Evolutionary conservation across 2,329 filamentous ascomycete genomes (phyloP), one percentile per base, ranked within the genome.

Genomic region (Phaeosphaeria sp.): DNA sequence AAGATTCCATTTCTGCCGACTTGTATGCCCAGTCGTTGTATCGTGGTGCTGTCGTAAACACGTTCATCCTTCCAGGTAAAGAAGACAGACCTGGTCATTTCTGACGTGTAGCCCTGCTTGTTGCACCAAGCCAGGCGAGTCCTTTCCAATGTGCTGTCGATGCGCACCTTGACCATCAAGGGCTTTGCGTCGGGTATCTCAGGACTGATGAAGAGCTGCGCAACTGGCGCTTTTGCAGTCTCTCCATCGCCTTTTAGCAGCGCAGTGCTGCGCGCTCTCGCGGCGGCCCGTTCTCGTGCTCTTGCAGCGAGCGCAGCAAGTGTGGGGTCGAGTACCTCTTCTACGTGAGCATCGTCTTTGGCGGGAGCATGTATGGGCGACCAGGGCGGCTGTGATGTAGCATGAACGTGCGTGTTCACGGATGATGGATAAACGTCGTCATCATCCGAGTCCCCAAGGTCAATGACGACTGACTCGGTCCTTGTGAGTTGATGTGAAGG

Each of bases 21-120:
- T 25, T 79, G 78, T 46, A 95, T 84, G 10, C 75, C 76, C n/a
- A 76, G 54, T 2, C 74, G 63, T 21, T 62, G 58, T 21, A 76
- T 61, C 6, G 89, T 93, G 5, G 90, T 91, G n/a, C 85, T 84
- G 63, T 90, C 87, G 72, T 90, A 97, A 2, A 97, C 78, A 58
- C 87, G 86, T 56, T 86, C 86, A 23, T 86, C 84, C 62, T 88
- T 89, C 89, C 91, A 97, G 0, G 91, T 95, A 54, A 98, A 83
- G 67, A 95, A 90, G 18, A 96, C 80, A 0, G 81, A 79, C 4
- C 83, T 78, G 1, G 82, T 77, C 22, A 83, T 73, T 2, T 84
- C 79, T 2, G 79, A 76, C 1, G 80, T 75, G 47, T 87, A 83
- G 1, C 74, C 75, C 70, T 93, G 89, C 53, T 83, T 82, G 13